A percentile compares a stretch with the other conserved stretches of the same genome.
Evolutionary conservation across 2,329 filamentous ascomycete genomes (phyloP).

Genomic region (Coniochaeta pulveracea): DNA sequence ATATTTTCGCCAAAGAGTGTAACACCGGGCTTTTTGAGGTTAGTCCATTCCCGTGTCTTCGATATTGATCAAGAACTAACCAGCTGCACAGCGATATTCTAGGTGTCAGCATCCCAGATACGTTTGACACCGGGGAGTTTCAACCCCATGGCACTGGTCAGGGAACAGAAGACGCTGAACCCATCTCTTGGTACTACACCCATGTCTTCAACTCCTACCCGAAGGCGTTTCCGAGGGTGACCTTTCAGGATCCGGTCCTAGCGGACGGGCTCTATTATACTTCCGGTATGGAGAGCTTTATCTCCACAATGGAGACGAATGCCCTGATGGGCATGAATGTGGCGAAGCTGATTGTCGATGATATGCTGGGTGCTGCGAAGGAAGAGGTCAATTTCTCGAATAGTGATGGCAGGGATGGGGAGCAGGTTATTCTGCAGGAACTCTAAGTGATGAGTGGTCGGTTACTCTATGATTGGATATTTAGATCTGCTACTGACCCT

Average conservation of each 20-base stretch:
- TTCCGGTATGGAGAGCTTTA: constrained; percentile 79
- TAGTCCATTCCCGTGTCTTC: background rate
- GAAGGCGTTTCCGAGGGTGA: constrained; percentile 69
- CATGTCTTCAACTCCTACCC: constrained; percentile 81
- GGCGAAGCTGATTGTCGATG: constrained; percentile 57
- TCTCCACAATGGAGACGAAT: constrained; percentile 96
- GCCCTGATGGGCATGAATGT: constrained; percentile 85
- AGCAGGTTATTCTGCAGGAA: constrained; percentile 6
- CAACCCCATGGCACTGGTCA: no score
- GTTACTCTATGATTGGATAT: no score
- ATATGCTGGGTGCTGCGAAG: constrained; percentile 25
- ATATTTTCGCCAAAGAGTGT: constrained; percentile 49
- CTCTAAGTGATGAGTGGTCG: background rate
- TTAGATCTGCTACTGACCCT: background rate
- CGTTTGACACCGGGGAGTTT: constrained; percentile 20
- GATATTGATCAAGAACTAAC: background rate
- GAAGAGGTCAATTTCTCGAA: constrained; percentile 5
- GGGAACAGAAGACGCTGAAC: constrained; percentile 22
- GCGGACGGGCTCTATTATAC: constrained; percentile 59
- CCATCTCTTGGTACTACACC: constrained; percentile 66
- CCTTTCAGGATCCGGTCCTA: constrained; percentile 72
- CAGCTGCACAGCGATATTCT: constrained; percentile 24
- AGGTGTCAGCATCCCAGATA: constrained; percentile 32
- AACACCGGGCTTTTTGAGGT: constrained; percentile 39
- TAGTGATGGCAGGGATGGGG: constrained; percentile 5